Conservation (phyloP, 176 grass and related monocot species). For the Puya raimondii region DNA sequence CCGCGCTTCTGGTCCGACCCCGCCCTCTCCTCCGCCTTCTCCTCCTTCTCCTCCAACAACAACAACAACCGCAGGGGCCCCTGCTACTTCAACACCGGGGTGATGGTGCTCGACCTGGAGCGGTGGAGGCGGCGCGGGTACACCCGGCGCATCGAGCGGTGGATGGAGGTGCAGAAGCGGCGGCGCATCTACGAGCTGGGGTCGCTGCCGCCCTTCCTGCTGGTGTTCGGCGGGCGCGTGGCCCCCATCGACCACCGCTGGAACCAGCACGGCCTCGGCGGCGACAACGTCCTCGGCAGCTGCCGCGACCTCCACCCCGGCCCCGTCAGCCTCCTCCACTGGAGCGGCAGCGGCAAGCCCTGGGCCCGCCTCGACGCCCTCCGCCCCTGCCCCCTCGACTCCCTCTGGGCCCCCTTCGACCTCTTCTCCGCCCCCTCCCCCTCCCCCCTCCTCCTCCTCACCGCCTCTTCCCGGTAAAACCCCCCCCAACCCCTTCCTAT, state of each 20-base stretch:
- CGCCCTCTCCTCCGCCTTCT: slow-evolving; percentile 42
- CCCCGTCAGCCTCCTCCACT: slow-evolving; percentile 88
- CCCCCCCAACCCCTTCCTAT: slow-evolving; percentile 5
- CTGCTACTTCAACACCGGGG: slow-evolving; percentile 92
- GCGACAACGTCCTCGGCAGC: slow-evolving; percentile 78
- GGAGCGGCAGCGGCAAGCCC: slow-evolving; percentile 87
- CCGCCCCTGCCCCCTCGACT: slow-evolving; percentile 71
- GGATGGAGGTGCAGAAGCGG: slow-evolving; percentile 90
- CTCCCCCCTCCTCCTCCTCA: slow-evolving; percentile 13
- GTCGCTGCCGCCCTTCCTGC: slow-evolving; percentile 76
- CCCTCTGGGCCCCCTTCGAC: slow-evolving; percentile 87
- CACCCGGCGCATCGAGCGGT: slow-evolving; percentile 66
- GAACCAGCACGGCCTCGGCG: slow-evolving; percentile 95
- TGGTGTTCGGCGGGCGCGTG: slow-evolving; percentile 87
- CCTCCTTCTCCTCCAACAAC: slow-evolving; percentile 24
- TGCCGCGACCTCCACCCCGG: slow-evolving; percentile 88
- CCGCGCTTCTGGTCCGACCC: slow-evolving; percentile 61
- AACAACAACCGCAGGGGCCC: slow-evolving; percentile 32
- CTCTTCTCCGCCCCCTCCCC: slow-evolving; percentile 27
- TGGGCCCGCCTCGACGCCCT: slow-evolving; percentile 66
- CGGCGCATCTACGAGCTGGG: slow-evolving; percentile 89
- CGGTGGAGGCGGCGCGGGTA: slow-evolving; percentile 48
- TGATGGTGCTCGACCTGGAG: slow-evolving; percentile 73
- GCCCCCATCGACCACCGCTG: slow-evolving; percentile 89
- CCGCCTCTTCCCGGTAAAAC: background rate